Conservation (phyloP, 1,284 basidiomycete genomes). For the Naganishia albida region DNA sequence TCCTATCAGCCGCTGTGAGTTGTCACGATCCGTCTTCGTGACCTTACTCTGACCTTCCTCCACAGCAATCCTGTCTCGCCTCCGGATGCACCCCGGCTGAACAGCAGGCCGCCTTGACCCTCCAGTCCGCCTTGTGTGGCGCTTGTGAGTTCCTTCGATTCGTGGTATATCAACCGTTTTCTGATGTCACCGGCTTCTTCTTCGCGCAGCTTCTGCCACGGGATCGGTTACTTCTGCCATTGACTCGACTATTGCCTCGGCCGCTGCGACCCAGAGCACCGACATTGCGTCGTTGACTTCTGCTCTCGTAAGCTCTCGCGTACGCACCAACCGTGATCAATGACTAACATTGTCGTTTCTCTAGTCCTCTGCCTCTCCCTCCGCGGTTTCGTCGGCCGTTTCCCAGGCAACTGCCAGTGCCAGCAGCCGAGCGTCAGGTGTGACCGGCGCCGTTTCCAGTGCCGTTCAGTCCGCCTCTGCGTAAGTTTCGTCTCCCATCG, state of each 20-base stretch:
- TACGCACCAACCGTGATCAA: neutral
- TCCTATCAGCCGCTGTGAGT: conserved; percentile 3
- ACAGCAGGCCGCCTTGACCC: conserved; percentile 28
- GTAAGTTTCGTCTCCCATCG: neutral
- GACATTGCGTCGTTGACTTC: conserved; percentile 6
- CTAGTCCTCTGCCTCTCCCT: conserved; percentile 6
- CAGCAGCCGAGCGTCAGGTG: neutral
- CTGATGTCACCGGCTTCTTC: neutral
- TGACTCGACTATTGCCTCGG: conserved; percentile 7
- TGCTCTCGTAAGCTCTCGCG: conserved; percentile 2
- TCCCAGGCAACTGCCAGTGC: neutral
- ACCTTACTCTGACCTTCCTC: neutral
- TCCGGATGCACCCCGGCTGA: conserved; percentile 28
- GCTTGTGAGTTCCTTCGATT: conserved; percentile 6
- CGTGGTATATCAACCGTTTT: too few species aligned
- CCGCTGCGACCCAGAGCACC: conserved; percentile 9
- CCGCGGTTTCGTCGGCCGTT: conserved; percentile 23
- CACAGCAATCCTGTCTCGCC: conserved; percentile 29
- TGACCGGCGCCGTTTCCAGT: conserved; percentile 17
- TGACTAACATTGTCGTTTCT: too few species aligned
- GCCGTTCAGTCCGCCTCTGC: conserved; percentile 26
- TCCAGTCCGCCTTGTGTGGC: conserved; percentile 27
- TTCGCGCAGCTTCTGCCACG: neutral
- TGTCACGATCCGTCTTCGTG: neutral
- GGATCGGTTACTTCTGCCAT: conserved; percentile 9